phyloP scores from a whole-genome alignment of 176 grass and related monocot species.

The Olyra latifolia region DNA sequence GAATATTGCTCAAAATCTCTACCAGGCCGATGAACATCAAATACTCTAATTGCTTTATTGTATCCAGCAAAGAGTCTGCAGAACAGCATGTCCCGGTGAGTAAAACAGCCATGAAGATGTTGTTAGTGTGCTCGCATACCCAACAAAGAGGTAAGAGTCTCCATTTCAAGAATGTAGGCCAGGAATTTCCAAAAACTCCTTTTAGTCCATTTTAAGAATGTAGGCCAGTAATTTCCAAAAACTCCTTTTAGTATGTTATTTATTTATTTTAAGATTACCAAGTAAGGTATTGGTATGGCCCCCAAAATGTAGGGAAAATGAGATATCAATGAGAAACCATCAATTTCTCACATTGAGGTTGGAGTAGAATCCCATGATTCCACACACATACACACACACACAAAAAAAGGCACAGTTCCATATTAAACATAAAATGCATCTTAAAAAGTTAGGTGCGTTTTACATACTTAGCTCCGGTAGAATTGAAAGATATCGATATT shows the following conservation, averaged over 20 bases:
- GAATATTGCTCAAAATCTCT: constrained; percentile 87
- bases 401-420: not conserved
- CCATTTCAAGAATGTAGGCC: not conserved
- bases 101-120: constrained; percentile 19
- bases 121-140: not conserved
- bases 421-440: constrained; percentile 2
- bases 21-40: constrained; percentile 94
- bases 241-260: not conserved
- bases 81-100: constrained; percentile 34
- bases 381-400: not conserved
- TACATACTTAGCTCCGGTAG: constrained; percentile 82
- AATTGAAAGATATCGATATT: constrained; percentile 91
- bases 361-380: not conserved
- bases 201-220: not conserved
- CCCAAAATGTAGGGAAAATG: not conserved
- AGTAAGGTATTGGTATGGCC: not conserved
- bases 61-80: constrained; percentile 97
- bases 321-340: constrained; percentile 10
- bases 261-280: not conserved
- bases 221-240: constrained; percentile 1
- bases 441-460: not conserved
- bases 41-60: constrained; percentile 87
- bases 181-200: not conserved
- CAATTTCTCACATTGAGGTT: not conserved
- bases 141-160: not conserved